phyloP scores from a whole-genome alignment of 2,329 filamentous ascomycete genomes.

The Talaromyces rugulosus region DNA sequence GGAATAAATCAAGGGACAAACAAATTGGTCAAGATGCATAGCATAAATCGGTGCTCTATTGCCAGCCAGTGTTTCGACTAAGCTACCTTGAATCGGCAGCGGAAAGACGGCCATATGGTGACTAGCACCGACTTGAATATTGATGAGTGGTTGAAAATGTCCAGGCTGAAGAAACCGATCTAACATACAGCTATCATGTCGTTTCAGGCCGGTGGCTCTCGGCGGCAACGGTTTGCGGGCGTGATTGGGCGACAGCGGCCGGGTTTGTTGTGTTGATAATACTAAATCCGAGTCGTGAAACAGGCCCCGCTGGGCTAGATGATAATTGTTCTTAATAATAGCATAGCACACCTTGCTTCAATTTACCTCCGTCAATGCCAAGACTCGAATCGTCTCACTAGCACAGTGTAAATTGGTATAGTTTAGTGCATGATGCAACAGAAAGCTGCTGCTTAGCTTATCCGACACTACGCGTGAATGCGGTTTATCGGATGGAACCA shows the following conservation, averaged over 20 bases:
- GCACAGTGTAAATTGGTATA: not conserved
- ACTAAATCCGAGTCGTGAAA: not conserved
- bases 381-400: not conserved
- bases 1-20: not conserved
- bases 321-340: not conserved
- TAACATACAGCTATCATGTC: not conserved
- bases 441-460: not conserved
- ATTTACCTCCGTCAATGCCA: not conserved
- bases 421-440: not conserved
- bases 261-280: not conserved
- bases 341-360: not conserved
- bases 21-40: not conserved
- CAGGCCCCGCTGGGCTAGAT: not conserved
- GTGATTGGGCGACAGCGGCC: not conserved
- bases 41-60: not conserved
- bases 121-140: not conserved
- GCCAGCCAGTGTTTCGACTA: not conserved
- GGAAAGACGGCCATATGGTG: not conserved
- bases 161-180: not conserved
- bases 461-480: not conserved
- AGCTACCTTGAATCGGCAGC: not conserved
- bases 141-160: not conserved
- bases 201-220: not conserved
- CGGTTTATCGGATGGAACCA: not conserved
- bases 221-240: not conserved